Base-by-base conservation (phyloP, 2,329 filamentous ascomycete species). In the Botryotinia globosa region DNA sequence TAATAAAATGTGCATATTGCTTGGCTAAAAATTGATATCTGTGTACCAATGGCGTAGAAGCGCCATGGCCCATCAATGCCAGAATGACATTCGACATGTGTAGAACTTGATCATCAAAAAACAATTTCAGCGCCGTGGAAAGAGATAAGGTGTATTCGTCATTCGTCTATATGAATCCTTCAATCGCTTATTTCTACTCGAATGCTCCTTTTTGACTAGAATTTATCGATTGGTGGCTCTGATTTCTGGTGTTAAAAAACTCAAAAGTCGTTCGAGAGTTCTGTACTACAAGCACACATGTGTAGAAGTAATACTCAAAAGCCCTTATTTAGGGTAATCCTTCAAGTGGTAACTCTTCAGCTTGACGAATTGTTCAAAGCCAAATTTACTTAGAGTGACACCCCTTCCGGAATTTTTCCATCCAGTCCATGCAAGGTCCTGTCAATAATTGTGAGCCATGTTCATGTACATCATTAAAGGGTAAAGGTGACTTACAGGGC, bases 331-430 rank as follows among this genome's bases (percentile, higher is more conserved):
- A 62, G 89, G 88, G 79, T 90, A 90, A 75, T 97, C 90, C 85
- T 98, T 98, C 81, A 98, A 81, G 82, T 98, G 95, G 82, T 92
- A 97, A 85, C 93, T 97, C 90, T 98, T 98, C 79, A 97, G 87
- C 87, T 96, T 97, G 80, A 97, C 91, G 81, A 98, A 98, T 81
- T 97, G 93, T 78, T 98, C 95, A 80, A 97, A 98, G 18, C 95
- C 95, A 80, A 94, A 97, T 78, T 85, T 90, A 83, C 94, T 96
- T 78, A 98, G 84, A 16, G 94, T 98, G 78, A 94, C 91, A 34
- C 95, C 95, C 82, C 93, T 94, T 76, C 95, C 95, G 74, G 94
- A 97, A 81, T 97, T 94, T 85, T 98, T 98, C 94, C 94, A 98
- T 18, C 95, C 95, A 3, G 94, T 96, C 94, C 94, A 97, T n/a